phyloP scores from a whole-genome alignment of 1,139 yeast species.

The Yamadazyma aaseri region DNA sequence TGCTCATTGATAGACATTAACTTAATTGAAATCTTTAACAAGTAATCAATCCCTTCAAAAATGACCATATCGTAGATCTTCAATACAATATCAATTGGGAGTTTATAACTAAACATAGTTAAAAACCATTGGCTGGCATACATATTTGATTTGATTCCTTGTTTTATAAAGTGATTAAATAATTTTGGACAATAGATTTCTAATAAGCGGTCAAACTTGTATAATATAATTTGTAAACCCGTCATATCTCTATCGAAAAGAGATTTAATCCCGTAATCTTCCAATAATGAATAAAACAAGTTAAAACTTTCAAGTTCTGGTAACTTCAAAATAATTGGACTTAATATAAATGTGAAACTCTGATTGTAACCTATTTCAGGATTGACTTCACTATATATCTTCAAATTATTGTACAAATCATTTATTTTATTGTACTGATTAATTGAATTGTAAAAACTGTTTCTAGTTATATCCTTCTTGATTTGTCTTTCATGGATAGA shows the following conservation, averaged over 20 bases:
- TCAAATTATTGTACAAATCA: conserved; percentile 70
- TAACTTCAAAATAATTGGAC: conserved; percentile 81
- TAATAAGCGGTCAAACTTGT: conserved; percentile 83
- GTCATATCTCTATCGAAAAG: conserved; percentile 90
- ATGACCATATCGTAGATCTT: conserved; percentile 82
- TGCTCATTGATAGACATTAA: conserved; percentile 67
- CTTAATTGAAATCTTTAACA: conserved; percentile 77
- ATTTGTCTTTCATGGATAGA: conserved; percentile 77
- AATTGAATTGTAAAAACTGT: conserved; percentile 72
- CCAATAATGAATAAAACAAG: conserved; percentile 78
- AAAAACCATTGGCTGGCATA: conserved; percentile 96
- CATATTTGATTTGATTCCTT: conserved; percentile 89
- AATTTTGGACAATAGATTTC: conserved; percentile 70
- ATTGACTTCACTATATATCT: conserved; percentile 82
- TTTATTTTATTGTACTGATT: conserved; percentile 50
- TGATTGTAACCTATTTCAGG: conserved; percentile 96
- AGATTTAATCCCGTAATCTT: conserved; percentile 72
- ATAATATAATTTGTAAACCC: conserved; percentile 78
- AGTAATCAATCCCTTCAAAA: conserved; percentile 84
- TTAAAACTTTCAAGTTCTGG: conserved; percentile 85
- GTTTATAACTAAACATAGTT: conserved; percentile 89
- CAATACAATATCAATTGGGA: conserved; percentile 80
- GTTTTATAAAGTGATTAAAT: conserved; percentile 72
- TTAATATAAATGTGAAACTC: conserved; percentile 92
- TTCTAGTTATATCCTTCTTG: conserved; percentile 77